Base-by-base conservation (phyloP, 2,329 filamentous ascomycete species). In the Lachnellula occidentalis region DNA sequence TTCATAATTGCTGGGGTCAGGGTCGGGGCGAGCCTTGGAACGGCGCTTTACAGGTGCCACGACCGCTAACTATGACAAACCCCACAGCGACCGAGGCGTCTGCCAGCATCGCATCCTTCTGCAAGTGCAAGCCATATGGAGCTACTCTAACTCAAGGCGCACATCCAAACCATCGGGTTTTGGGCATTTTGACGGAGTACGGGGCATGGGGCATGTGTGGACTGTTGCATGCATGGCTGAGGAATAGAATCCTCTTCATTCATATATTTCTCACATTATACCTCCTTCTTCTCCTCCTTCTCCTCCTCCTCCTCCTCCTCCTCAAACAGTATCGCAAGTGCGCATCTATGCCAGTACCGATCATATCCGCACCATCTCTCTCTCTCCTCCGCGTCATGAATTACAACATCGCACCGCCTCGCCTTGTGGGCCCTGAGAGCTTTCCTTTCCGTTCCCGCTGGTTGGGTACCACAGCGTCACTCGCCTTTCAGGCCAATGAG, bases 391-490 rank as follows among this genome's bases (percentile, higher is more conserved):
- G 41, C 17, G 17, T 42, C 39, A 24, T 45, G 27, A 46, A 17
- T 34, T 34, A 11, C 27, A 22, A 19, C 36, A 43, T 27, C 12
- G 27, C 24, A 39, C 17, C 39, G 17, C 15, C 22, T 45, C 24
- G 36, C 36, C 19, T 34, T 37, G 34, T 45, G 43, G 43, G 34
- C 47, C 37, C 34, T 31, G 41, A 41, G 15, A 15, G 39, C 55
- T 58, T 17, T n/a, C 6, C 39, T 21, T 17, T 55, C 42, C 58
- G 54, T 52, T 57, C 50, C 58, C 58, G 57, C 24, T 54, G 47
- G 45, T 9, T 50, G 49, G 49, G n/a, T n/a, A n/a, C n/a, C n/a
- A n/a, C n/a, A n/a, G n/a, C 46, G 27, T 31, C 34, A 9, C 14
- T 39, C 45, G n/a, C 24, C 9, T 27, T n/a, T n/a, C n/a, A n/a